A percentile compares a stretch with the other conserved stretches of the same genome.
Conservation (phyloP, 1,139 yeast species). For the Wickerhamomyces sp. region DNA sequence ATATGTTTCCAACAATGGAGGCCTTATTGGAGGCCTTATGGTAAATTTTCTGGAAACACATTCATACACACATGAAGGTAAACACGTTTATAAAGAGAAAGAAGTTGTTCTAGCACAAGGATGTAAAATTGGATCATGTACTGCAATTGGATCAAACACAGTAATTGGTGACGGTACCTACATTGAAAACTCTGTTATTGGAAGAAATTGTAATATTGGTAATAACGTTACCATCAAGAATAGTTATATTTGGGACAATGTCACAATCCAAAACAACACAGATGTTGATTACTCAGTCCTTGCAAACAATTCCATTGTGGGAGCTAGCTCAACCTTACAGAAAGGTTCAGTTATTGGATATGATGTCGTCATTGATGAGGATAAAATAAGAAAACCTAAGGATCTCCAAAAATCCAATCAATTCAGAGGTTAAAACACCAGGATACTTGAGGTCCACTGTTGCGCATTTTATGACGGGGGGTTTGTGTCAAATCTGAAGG, state of each 20-base stretch:
- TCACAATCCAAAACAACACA: conserved; percentile 62
- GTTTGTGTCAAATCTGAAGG: no score
- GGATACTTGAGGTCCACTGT: no score
- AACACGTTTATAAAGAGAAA: conserved; percentile 81
- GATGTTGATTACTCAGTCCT: conserved; percentile 58
- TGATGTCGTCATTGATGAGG: conserved; percentile 58
- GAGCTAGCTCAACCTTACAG: conserved; percentile 43
- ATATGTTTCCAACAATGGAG: no score
- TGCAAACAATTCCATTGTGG: conserved; percentile 58
- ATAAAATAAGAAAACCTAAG: conserved; percentile 41
- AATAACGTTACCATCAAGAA: conserved; percentile 63
- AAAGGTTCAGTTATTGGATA: conserved; percentile 82
- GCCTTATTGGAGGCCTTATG: no score
- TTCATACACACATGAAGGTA: conserved; percentile 71
- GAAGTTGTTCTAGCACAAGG: conserved; percentile 87
- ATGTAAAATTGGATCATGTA: conserved; percentile 72
- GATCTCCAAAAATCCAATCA: conserved; percentile 43
- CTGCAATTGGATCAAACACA: conserved; percentile 74
- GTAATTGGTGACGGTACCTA: conserved; percentile 52
- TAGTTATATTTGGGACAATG: conserved; percentile 85
- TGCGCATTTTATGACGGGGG: no score
- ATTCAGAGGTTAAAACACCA: conserved; percentile 24
- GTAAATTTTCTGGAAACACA: conserved; percentile 66
- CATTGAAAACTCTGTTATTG: conserved; percentile 69
- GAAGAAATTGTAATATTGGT: conserved; percentile 82